Evolutionary conservation across 352 stramenopile genomes (phyloP).

Genomic region (Pythium brachiatum): DNA sequence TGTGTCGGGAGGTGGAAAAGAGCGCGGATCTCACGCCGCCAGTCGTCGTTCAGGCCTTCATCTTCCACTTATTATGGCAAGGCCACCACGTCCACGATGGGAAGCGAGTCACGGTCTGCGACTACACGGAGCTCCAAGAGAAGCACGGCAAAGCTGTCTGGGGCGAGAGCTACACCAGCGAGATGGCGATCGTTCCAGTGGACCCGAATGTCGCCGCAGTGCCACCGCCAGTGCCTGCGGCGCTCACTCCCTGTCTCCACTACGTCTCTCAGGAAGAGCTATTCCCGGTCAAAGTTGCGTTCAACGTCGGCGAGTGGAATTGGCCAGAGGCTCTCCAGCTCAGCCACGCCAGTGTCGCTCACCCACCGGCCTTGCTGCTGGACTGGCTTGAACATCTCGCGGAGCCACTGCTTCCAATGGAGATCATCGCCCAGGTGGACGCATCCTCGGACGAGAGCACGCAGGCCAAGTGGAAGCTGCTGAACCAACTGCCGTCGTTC

Average conservation of each 20-base stretch:
- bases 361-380: slow-evolving; percentile 53
- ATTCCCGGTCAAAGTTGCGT: slow-evolving; percentile 68
- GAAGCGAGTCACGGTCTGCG: neutral
- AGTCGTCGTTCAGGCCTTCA: slow-evolving; percentile 17
- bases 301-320: slow-evolving; percentile 75
- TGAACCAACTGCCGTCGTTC: slow-evolving; percentile 57
- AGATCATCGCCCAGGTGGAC: slow-evolving; percentile 27
- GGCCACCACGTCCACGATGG: slow-evolving; percentile 4
- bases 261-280: slow-evolving; percentile 40
- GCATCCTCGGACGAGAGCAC: slow-evolving; percentile 6
- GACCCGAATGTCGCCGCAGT: neutral
- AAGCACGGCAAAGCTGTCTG: slow-evolving; percentile 20
- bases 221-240: slow-evolving; percentile 28
- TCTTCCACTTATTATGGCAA: slow-evolving; percentile 20
- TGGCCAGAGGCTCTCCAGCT: slow-evolving; percentile 41
- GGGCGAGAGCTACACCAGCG: slow-evolving; percentile 9
- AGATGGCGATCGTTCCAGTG: neutral
- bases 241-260: slow-evolving; percentile 7
- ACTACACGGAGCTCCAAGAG: slow-evolving; percentile 8
- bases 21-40: slow-evolving; percentile 22
- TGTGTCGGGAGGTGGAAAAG: slow-evolving; percentile 52
- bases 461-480: slow-evolving; percentile 29
- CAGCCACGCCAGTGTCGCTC: slow-evolving; percentile 18
- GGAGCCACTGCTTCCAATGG: slow-evolving; percentile 44
- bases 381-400: slow-evolving; percentile 80